Evolutionary conservation across 2,329 filamentous ascomycete species (phyloP), one percentile per base, ranked within the genome.

Genomic region (Cercospora janseana): DNA sequence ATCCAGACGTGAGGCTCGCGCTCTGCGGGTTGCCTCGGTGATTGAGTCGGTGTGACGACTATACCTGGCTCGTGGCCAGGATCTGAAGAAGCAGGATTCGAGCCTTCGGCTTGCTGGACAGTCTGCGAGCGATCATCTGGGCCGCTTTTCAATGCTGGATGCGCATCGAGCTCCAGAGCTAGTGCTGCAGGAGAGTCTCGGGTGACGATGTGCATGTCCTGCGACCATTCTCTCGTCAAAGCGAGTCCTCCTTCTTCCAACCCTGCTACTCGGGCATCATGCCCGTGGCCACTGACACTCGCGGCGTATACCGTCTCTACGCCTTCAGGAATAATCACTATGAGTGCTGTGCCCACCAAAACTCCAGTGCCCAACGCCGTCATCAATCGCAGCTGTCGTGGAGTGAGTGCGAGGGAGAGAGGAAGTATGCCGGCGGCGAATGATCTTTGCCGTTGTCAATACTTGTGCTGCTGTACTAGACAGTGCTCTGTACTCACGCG

Each of bases 291-390:
- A 35, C 44, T 50, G 6, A 55, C 59, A 13, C 56, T 58, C 28
- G 80, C 77, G 60, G 73, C 83, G 60, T 93, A 88, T 50, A 96
- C 79, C 3, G 93, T 92, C 67, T 96, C 91, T 52, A 97, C 85
- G 28, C 93, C 93, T 70, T 98, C 93, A 1, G 93, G 93, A 63
- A 98, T 95, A 65, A 98, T 97, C 24, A 98, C 90, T 58, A 97
- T 92, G 58, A 98, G 79, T 1, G 92, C 92, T 21, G 93, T 97
- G 27, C 93, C 93, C 12, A 98, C 91, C 6, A 98, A 77, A 44
- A 98, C 87, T 35, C 93, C 93, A 69, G 95, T 89, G 46, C 93
- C 93, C 67, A 97, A 81, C 50, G 90, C 91, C 16, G 92, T 94
- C 66, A 97, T 87, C 42, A 95, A 75, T 65, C 92, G 86, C 50